These are phyloP conservation scores for Aspergillus bertholletiae DNA, from an alignment of 495 filamentous ascomycete species.

Conservation along the genomic window DNA sequence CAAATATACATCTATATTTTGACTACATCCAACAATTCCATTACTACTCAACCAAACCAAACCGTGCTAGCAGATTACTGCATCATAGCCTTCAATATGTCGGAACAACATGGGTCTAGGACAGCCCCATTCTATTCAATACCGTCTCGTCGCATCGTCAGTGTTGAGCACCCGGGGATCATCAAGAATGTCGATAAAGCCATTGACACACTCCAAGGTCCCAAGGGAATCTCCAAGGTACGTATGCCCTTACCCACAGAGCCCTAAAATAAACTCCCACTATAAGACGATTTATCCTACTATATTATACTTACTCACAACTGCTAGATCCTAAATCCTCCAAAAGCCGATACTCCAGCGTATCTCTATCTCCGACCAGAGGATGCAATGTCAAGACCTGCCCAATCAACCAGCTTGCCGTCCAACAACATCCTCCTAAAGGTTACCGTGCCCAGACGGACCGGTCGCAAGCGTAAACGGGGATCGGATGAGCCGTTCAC, in stretches of 20 bases:
- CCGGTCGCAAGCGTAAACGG: slow-evolving; percentile 77
- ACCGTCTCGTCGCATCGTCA: slow-evolving; percentile 62
- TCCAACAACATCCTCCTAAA: slow-evolving; percentile 83
- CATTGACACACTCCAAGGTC: slow-evolving; percentile 72
- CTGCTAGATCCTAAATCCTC: slow-evolving; percentile 39
- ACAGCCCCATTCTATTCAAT: slow-evolving; percentile 55
- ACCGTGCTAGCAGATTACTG: too few relatives aligned
- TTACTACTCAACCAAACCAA: too few relatives aligned
- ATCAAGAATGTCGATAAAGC: slow-evolving; percentile 79
- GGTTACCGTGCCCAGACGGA: slow-evolving; percentile 81
- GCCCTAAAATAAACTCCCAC: not conserved
- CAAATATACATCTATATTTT: not conserved
- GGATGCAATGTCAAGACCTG: slow-evolving; percentile 70
- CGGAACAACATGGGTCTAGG: slow-evolving; percentile 18
- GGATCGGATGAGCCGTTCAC: slow-evolving; percentile 65
- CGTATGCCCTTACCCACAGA: slow-evolving; percentile 10
- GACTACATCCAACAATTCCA: not conserved
- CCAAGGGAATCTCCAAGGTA: slow-evolving; percentile 63
- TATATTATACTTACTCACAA: slow-evolving; percentile 12
- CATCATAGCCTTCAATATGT: slow-evolving; percentile 9
- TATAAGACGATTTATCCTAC: not conserved
- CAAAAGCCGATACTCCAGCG: slow-evolving; percentile 39
- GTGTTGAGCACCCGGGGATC: slow-evolving; percentile 85
- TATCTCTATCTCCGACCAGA: slow-evolving; percentile 67
- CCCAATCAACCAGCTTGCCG: slow-evolving; percentile 64